phyloP scores from a whole-genome alignment of 306 rosid species.

The Biancaea sappan region DNA sequence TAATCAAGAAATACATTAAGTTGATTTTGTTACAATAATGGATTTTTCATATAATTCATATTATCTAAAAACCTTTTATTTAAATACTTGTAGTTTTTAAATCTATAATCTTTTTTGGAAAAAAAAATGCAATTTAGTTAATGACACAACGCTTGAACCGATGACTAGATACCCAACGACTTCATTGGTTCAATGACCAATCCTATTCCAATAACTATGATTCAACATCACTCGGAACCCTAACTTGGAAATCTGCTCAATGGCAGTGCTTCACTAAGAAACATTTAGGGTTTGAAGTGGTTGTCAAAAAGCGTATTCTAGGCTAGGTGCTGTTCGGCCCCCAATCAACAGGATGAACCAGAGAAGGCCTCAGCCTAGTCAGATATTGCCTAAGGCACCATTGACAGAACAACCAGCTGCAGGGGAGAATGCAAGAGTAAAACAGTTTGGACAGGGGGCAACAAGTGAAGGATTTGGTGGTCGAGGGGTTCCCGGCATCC shows the following conservation, averaged over 20 bases:
- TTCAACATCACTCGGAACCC: not conserved
- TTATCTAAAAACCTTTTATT: too few relatives aligned
- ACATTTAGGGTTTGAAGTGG: not conserved
- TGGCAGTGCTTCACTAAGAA: not conserved
- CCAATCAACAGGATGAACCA: not conserved
- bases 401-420: not conserved
- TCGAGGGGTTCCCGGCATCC: too few relatives aligned
- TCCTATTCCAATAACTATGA: not conserved
- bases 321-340: not conserved
- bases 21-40: too few relatives aligned
- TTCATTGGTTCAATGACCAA: not conserved
- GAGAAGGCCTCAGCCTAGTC: not conserved
- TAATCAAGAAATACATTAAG: too few relatives aligned
- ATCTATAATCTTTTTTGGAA: not conserved
- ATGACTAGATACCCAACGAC: not conserved
- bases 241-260: not conserved
- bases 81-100: too few relatives aligned
- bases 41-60: too few relatives aligned
- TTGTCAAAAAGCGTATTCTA: not conserved
- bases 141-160: not conserved
- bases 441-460: not conserved
- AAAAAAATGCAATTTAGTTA: not conserved
- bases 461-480: too few relatives aligned
- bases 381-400: not conserved
- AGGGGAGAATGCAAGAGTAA: not conserved